phyloP scores from a whole-genome alignment of 768 basidiomycete species.

The Mycena pura region DNA sequence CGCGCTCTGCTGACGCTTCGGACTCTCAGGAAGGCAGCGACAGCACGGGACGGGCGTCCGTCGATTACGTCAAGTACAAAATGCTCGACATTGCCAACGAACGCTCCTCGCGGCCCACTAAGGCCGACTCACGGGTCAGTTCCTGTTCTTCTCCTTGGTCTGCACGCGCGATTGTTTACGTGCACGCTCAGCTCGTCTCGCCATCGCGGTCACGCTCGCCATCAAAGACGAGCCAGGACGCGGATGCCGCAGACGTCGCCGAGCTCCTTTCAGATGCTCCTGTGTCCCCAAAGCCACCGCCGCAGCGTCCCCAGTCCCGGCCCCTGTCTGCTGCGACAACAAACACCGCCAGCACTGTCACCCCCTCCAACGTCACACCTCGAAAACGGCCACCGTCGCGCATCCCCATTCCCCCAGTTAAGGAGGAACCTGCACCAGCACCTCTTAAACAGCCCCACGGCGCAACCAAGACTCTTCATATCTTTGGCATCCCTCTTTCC shows the following conservation, averaged over 20 bases:
- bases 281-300: not conserved
- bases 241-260: not conserved
- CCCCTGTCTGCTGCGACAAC: conserved; percentile 21
- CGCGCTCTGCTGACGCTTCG: not conserved
- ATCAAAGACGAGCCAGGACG: conserved; percentile 19
- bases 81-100: conserved; percentile 15
- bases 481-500: conserved; percentile 26
- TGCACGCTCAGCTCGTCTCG: conserved; percentile 3
- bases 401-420: conserved; percentile 18
- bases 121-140: conserved; percentile 10
- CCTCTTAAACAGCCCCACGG: conserved; percentile 2
- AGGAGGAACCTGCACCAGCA: conserved; percentile 7
- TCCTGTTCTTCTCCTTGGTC: not conserved
- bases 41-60: not conserved
- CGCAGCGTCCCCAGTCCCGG: conserved; percentile 9
- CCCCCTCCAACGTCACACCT: conserved; percentile 17
- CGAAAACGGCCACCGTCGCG: conserved; percentile 23
- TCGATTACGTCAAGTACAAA: conserved; percentile 20
- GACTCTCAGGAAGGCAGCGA: conserved; percentile 10
- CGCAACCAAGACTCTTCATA: conserved; percentile 14
- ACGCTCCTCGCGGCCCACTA: conserved; percentile 9
- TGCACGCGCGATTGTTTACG: conserved; percentile 1
- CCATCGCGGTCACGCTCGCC: conserved; percentile 18
- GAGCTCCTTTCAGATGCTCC: not conserved
- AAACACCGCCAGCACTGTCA: conserved; percentile 20